phyloP scores from a whole-genome alignment of 441 rosid species.

The Biscutella laevigata region DNA sequence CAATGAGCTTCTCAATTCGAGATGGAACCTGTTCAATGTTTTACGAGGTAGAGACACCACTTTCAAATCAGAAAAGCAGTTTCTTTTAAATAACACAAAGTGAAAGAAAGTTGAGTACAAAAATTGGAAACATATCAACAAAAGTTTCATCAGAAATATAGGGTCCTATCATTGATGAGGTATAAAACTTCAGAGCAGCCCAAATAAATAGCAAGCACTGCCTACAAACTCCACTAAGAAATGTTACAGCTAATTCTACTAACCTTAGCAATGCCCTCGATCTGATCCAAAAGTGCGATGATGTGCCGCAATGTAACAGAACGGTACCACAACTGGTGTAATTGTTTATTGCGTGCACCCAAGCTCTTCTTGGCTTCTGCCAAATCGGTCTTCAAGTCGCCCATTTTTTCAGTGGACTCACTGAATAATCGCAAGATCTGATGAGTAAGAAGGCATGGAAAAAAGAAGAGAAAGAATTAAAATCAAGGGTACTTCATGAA shows the following conservation, averaged over 20 bases:
- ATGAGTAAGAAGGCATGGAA: conserved; percentile 17
- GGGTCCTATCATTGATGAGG: conserved; percentile 6
- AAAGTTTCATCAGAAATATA: conserved; percentile 14
- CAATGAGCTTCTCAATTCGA: conserved; percentile 85
- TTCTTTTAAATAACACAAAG: not conserved
- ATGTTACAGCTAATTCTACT: conserved; percentile 10
- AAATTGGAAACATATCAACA: conserved; percentile 9
- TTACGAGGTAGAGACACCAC: conserved; percentile 19
- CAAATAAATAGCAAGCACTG: conserved; percentile 15
- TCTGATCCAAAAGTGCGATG: conserved; percentile 84
- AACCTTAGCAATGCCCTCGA: conserved; percentile 98
- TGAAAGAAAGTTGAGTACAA: not conserved
- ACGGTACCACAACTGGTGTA: conserved; percentile 98
- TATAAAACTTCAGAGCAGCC: conserved; percentile 11
- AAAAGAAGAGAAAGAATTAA: conserved; percentile 15
- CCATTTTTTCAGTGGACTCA: conserved; percentile 74
- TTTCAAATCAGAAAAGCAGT: conserved; percentile 10
- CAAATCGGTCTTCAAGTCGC: conserved; percentile 71
- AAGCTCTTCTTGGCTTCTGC: conserved; percentile 80
- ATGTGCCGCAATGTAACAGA: conserved; percentile 97
- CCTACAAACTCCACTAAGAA: conserved; percentile 4
- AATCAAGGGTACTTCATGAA: conserved; percentile 8
- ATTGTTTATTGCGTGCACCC: conserved; percentile 84
- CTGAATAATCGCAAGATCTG: conserved; percentile 95
- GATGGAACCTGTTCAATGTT: conserved; percentile 72